Base-by-base conservation (phyloP, 2,329 filamentous ascomycete genomes). In the Aspergillus fischeri region DNA sequence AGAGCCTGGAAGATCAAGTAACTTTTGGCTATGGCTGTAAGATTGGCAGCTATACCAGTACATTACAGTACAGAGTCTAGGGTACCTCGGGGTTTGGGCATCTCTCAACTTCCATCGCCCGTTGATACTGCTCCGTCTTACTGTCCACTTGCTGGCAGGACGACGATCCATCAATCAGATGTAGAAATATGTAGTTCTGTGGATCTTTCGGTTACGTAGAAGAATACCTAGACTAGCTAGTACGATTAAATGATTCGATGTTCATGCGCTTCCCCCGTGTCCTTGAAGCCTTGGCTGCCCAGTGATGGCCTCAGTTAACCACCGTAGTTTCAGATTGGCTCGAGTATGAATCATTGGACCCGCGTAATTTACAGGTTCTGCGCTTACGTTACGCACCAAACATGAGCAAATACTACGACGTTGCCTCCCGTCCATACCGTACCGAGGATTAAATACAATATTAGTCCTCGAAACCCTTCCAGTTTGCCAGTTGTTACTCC, bases 381-480 rank as follows among this genome's bases (percentile, higher is more conserved):
- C 14, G 14, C 32, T 17, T 38, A 38, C 32, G 14, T 38, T 17
- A 38, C 32, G 32, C 7, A 38, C 14, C 32, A 17, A 17, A 17
- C 14, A 17, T 35, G 32, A 35, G 4, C 29, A 38, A 38, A 7
- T 38, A 38, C 32, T 1, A 38, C 14, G 3, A 6, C 32, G 32
- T 38, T 35, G 32, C 32, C 32, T 17, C 28, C 10, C 28, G 10
- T 29, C 14, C 14, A 38, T 38, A 38, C 32, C 32, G 32, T 38
- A 38, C 32, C 32, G 5, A 38, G 14, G 32, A 38, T 17, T 38
- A 38, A 38, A 38, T 38, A 35, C 32, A 38, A 14, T 42, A 41
- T 49, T 56, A 52, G 44, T 45, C 28, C 38, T 56, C 54, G 44
- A 53, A 44, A 44, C 25, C 42, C 50, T 27, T 56, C 51, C 24